phyloP scores from a whole-genome alignment of 805 yeast species.

The Danielia reshetovae region DNA sequence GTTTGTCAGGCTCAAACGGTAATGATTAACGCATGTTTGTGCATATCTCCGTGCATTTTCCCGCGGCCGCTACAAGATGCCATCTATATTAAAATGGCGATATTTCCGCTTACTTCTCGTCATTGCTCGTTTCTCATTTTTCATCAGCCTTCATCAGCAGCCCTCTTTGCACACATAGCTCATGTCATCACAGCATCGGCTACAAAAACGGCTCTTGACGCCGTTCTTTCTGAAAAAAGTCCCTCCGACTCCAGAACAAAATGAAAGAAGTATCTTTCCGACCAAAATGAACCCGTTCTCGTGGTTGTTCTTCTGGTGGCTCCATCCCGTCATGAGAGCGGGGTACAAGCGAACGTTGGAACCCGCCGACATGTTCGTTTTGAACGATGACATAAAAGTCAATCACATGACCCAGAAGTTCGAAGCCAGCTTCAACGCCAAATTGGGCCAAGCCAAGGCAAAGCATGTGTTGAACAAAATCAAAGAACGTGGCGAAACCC shows the following conservation, averaged over 20 bases:
- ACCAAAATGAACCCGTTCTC: slow-evolving; percentile 37
- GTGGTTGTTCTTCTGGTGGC: slow-evolving; percentile 60
- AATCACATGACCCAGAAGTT: slow-evolving; percentile 28
- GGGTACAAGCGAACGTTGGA: slow-evolving; percentile 73
- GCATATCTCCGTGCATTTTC: too few relatives aligned
- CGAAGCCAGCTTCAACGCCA: slow-evolving; percentile 11
- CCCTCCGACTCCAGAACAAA: slow-evolving; percentile 48
- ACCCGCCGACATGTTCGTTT: slow-evolving; percentile 53
- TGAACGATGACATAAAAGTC: slow-evolving; percentile 33
- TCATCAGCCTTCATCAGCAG: too few relatives aligned
- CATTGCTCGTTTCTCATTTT: too few relatives aligned
- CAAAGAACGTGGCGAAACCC: slow-evolving; percentile 22
- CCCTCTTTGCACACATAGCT: too few relatives aligned
- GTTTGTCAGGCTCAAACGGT: too few relatives aligned
- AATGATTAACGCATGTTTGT: too few relatives aligned
- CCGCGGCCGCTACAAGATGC: too few relatives aligned
- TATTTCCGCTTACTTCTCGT: too few relatives aligned
- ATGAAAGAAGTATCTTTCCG: slow-evolving; percentile 48
- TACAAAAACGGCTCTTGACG: slow-evolving; percentile 33
- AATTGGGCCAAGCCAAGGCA: slow-evolving; percentile 10
- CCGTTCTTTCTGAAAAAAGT: slow-evolving; percentile 35
- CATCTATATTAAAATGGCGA: too few relatives aligned
- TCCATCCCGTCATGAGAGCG: slow-evolving; percentile 54
- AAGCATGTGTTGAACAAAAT: slow-evolving; percentile 22
- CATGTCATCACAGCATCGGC: too few relatives aligned